Base-by-base conservation (phyloP, 2,329 filamentous ascomycete species). In the Apiospora pterosperma region DNA sequence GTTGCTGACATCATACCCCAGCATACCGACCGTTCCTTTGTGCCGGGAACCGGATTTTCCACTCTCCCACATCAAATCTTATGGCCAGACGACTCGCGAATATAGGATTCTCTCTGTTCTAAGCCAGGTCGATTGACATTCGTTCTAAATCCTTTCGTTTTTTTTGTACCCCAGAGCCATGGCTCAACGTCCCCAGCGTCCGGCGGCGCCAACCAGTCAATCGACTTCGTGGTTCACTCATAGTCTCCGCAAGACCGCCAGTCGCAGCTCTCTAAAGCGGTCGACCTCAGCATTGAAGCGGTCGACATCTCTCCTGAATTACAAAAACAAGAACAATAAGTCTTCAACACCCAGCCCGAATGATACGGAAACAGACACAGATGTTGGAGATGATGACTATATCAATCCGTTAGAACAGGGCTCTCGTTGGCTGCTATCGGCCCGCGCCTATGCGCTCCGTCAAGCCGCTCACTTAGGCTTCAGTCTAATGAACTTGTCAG, bases 401-500 rank as follows among this genome's bases (percentile, higher is more conserved):
- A 48, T 63, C 21, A 66, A 66, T 25, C 65, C 65, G 4, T 36
- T 66, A 12, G 59, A 66, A 11, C 28, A 66, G 38, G 61, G 65
- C 42, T 52, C 65, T 25, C 59, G 65, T 34, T 74, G 72, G 72
- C 63, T 71, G 16, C 69, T 74, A 4, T 66, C 69, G 25, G 67
- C 69, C n/a, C 71, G 71, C 39, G 72, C 71, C 19, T 69, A 59
- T n/a, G 64, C 65, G 36, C 64, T 73, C 2, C 72, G 72, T 5
- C 62, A 67, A 2, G 64, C 67, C 11, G 70, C 71, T 10, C 64
- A 62, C 36, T 60, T 73, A 39, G 70, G 69, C 36, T 73, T 73
- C 63, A 64, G 60, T 19, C 59, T 72, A 10, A 67, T 68, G 21
- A 72, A 72, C 63, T 63, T 67, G 14, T 63, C 68, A 4, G 68